These are phyloP conservation scores for Endotrypanum monterogeii DNA, from an alignment of 208 protist genomes.

Conservation along the genomic window DNA sequence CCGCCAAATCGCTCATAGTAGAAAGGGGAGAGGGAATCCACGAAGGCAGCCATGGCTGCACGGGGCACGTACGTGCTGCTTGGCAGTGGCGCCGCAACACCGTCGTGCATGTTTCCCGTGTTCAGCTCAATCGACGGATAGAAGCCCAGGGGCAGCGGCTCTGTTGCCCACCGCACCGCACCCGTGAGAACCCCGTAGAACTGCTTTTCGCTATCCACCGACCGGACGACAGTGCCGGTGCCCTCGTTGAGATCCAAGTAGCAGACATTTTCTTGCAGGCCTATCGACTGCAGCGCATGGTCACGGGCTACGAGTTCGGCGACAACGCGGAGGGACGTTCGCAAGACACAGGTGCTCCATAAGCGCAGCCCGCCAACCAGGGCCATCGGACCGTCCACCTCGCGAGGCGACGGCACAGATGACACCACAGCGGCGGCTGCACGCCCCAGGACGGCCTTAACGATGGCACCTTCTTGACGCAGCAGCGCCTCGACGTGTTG, in stretches of 20 bases:
- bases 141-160: slow-evolving; percentile 34
- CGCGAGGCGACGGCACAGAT: slow-evolving; percentile 10
- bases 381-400: slow-evolving; percentile 29
- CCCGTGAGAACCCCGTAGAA: slow-evolving; percentile 25
- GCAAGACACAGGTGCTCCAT: slow-evolving; percentile 32
- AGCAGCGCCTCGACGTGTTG: slow-evolving; percentile 25
- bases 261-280: slow-evolving; percentile 34
- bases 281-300: slow-evolving; percentile 33
- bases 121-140: slow-evolving; percentile 38
- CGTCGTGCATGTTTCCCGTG: slow-evolving; percentile 12
- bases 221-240: slow-evolving; percentile 25
- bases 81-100: slow-evolving; percentile 15
- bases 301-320: slow-evolving; percentile 39
- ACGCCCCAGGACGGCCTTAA: slow-evolving; percentile 26
- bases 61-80: slow-evolving; percentile 29
- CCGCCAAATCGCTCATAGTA: slow-evolving; percentile 30
- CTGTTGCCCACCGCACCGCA: slow-evolving; percentile 26
- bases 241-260: slow-evolving; percentile 40
- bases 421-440: background rate
- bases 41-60: slow-evolving; percentile 15
- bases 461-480: slow-evolving; percentile 16
- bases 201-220: slow-evolving; percentile 19
- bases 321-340: slow-evolving; percentile 29
- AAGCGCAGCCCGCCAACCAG: slow-evolving; percentile 28
- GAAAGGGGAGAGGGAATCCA: slow-evolving; percentile 26